These are phyloP conservation scores for Arthrobotrys sphaeroides DNA, from an alignment of 2,329 filamentous ascomycete species.

Conservation along the genomic window DNA sequence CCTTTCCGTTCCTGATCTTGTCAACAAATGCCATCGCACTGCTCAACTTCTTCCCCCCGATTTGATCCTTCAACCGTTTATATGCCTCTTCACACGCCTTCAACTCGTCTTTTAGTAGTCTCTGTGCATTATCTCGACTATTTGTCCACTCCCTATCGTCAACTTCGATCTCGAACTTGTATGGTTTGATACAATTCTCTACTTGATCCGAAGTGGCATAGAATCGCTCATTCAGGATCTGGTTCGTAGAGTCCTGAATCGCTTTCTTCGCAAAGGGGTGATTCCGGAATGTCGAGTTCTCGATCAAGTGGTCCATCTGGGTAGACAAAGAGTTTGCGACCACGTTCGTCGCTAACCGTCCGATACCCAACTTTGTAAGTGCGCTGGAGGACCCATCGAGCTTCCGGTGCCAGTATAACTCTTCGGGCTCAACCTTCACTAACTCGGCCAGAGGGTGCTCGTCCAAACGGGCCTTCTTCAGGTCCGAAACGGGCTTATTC, in stretches of 20 bases:
- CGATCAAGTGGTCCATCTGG: conserved; percentile 80
- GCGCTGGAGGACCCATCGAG: conserved; percentile 90
- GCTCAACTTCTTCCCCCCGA: conserved; percentile 84
- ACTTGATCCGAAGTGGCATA: conserved; percentile 98
- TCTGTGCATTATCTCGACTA: conserved; percentile 82
- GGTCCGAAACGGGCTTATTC: conserved; percentile 92
- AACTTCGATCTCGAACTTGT: conserved; percentile 97
- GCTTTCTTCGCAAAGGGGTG: conserved; percentile 92
- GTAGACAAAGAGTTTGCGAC: conserved; percentile 87
- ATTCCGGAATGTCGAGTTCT: conserved; percentile 81
- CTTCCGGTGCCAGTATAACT: conserved; percentile 91
- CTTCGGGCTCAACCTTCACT: conserved; percentile 83
- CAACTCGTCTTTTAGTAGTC: conserved; percentile 86
- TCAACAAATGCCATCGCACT: conserved; percentile 94
- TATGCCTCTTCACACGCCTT: conserved; percentile 82
- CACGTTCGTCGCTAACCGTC: conserved; percentile 88
- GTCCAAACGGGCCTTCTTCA: conserved; percentile 73
- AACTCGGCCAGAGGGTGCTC: conserved; percentile 73
- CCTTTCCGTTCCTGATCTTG: conserved; percentile 79
- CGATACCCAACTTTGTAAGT: conserved; percentile 92
- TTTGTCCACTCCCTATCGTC: conserved; percentile 88
- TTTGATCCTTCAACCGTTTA: conserved; percentile 76
- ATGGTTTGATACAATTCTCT: conserved; percentile 98
- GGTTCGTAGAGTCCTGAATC: conserved; percentile 89
- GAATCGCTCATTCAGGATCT: conserved; percentile 90